Base-by-base conservation (phyloP, 2,329 filamentous ascomycete genomes). In the Magnaporthiopsis rhizophila region DNA sequence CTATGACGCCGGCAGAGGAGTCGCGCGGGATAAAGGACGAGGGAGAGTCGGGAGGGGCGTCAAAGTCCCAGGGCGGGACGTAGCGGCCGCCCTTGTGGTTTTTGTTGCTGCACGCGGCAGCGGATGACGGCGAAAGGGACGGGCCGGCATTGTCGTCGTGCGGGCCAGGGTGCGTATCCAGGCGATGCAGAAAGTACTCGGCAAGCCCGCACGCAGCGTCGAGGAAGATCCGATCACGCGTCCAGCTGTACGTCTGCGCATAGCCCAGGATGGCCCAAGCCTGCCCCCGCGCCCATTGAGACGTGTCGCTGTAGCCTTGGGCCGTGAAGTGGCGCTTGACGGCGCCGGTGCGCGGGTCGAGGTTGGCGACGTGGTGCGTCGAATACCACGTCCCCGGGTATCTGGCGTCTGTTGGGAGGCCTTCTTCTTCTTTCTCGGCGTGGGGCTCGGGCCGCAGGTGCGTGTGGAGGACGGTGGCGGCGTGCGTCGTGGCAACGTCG, bases 181-280 rank as follows among this genome's bases (percentile, higher is more conserved):
- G 70, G 1, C 79, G 72, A 0, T 71, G 65, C 13, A 84, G 66
- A 66, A 84, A 85, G 65, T 83, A 84, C 53, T 81, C 75, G 1
- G 81, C 79, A 50, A 82, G 71, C 0, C 75, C 75, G 4, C 77
- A 75, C 0, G 83, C 78, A 0, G 80, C 79, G 0, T 78, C 69
- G 0, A 83, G 71, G 61, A 82, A 83, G 2, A 73, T 72, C 0
- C 65, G 26, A 1, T 81, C 76, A 13, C 76, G 76, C 0, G 81
- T 83, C 79, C 80, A 83, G 38, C 70, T 69, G 64, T 80, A 83
- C 0, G 79, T 78, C 66, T 83, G 80, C 0, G 80, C 75, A 62
- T 81, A 83, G 0, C 81, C 81, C 21, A 82, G 71, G 21, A 83
- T 79, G 0, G 74, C 77, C 81, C 82, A 84, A 0, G 80, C 80